Evolutionary conservation across 768 basidiomycete species (phyloP).

Genomic region (Naematelia aurantialba): DNA sequence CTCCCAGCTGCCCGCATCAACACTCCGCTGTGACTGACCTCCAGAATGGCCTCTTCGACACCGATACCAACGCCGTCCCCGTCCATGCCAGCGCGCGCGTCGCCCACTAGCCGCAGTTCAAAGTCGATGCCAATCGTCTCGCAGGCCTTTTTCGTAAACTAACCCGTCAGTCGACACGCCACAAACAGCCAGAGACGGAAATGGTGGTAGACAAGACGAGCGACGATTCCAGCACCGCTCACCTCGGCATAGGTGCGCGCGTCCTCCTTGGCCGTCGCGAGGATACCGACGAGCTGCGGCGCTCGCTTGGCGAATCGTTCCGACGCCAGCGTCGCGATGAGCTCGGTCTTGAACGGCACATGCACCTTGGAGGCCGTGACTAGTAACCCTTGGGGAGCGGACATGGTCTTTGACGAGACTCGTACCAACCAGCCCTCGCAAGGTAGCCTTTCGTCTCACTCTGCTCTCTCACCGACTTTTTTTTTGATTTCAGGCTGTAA

Average conservation of each 20-base stretch:
- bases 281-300: slow-evolving; percentile 84
- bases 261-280: slow-evolving; percentile 62
- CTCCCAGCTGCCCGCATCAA: background rate
- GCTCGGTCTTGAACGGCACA: slow-evolving; percentile 46
- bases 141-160: slow-evolving; percentile 90
- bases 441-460: background rate
- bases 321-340: slow-evolving; percentile 27
- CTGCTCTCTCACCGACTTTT: background rate
- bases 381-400: slow-evolving; percentile 39
- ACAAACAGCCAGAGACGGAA: background rate
- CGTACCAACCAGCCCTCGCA: background rate
- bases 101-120: slow-evolving; percentile 68
- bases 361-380: slow-evolving; percentile 48
- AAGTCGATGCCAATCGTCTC: slow-evolving; percentile 82
- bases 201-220: background rate
- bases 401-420: background rate
- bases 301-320: slow-evolving; percentile 23
- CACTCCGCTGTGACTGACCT: slow-evolving; percentile 46
- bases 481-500: background rate
- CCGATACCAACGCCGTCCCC: slow-evolving; percentile 71
- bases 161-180: background rate
- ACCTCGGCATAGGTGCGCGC: slow-evolving; percentile 57
- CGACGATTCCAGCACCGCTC: slow-evolving; percentile 6
- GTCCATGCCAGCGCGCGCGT: slow-evolving; percentile 48
- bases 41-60: slow-evolving; percentile 92